These are phyloP conservation scores for Lodderomyces oxycetoniae DNA, from an alignment of 1,139 yeast species.

Conservation along the genomic window DNA sequence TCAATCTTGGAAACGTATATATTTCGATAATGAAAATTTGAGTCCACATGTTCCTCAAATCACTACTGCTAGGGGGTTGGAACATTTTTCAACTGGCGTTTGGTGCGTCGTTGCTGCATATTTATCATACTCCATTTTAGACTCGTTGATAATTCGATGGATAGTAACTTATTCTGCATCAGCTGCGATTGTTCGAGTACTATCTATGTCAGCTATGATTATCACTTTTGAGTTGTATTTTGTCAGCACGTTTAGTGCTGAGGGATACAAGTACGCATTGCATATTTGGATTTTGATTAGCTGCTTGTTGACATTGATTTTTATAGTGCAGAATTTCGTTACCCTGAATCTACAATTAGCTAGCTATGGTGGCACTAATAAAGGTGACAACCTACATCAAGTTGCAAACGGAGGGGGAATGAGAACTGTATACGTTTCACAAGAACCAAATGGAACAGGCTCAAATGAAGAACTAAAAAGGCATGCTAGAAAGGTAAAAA, in stretches of 20 bases:
- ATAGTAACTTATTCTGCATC: slow-evolving; percentile 82
- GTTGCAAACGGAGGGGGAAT: neutral
- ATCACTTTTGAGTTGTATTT: slow-evolving; percentile 67
- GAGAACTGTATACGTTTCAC: neutral
- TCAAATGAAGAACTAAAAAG: neutral
- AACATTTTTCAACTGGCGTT: slow-evolving; percentile 64
- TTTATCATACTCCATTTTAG: slow-evolving; percentile 76
- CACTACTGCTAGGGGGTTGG: slow-evolving; percentile 60
- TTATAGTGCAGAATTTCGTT: slow-evolving; percentile 81
- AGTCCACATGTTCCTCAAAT: slow-evolving; percentile 16
- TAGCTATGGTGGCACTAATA: neutral
- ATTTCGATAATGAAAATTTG: slow-evolving; percentile 22
- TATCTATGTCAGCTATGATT: slow-evolving; percentile 73
- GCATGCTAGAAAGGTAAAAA: neutral
- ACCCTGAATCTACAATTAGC: slow-evolving; percentile 73
- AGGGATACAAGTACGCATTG: slow-evolving; percentile 56
- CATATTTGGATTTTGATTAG: slow-evolving; percentile 91
- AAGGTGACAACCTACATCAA: slow-evolving; percentile 1
- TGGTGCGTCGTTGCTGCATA: slow-evolving; percentile 89
- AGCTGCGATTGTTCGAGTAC: slow-evolving; percentile 82
- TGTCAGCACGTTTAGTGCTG: slow-evolving; percentile 51
- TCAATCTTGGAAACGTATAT: slow-evolving; percentile 50
- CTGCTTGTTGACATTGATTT: slow-evolving; percentile 77
- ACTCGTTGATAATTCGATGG: slow-evolving; percentile 91
- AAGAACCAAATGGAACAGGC: neutral